Evolutionary conservation across 2,329 filamentous ascomycete genomes (phyloP).

Genomic region (Calonectria naviculata): DNA sequence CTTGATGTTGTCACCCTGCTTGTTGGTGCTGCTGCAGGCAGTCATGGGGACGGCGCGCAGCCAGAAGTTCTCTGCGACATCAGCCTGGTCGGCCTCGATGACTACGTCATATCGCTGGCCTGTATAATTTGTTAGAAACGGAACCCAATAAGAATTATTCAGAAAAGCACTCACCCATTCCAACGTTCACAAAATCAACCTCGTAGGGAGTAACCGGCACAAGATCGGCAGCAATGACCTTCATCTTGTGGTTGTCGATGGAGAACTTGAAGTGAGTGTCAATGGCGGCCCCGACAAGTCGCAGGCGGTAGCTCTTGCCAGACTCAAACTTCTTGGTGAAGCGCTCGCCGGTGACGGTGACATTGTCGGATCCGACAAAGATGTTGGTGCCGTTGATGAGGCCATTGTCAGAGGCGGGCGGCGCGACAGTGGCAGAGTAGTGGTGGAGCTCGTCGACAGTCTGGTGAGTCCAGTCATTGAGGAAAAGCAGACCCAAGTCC

Average conservation of each 20-base stretch:
- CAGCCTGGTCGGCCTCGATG: slow-evolving; percentile 50
- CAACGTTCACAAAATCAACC: slow-evolving; percentile 47
- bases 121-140: too few species aligned
- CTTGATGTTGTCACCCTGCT: slow-evolving; percentile 54
- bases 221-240: slow-evolving; percentile 68
- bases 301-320: slow-evolving; percentile 57
- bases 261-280: slow-evolving; percentile 59
- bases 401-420: slow-evolving; percentile 55
- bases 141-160: too few species aligned
- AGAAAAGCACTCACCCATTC: slow-evolving; percentile 35
- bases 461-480: slow-evolving; percentile 69
- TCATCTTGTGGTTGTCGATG: slow-evolving; percentile 67
- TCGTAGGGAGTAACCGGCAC: slow-evolving; percentile 67
- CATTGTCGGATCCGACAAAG: slow-evolving; percentile 42
- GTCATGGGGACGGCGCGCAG: slow-evolving; percentile 57
- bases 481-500: slow-evolving; percentile 69
- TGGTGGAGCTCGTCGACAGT: slow-evolving; percentile 52
- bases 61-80: slow-evolving; percentile 56
- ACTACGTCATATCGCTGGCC: slow-evolving; percentile 61
- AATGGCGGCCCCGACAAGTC: slow-evolving; percentile 59
- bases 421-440: slow-evolving; percentile 40
- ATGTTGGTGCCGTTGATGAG: slow-evolving; percentile 58
- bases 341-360: slow-evolving; percentile 43
- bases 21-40: slow-evolving; percentile 52
- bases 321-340: slow-evolving; percentile 51